Base-by-base conservation (phyloP, 78 protist species). In the Dictyostelium purpureum region DNA sequence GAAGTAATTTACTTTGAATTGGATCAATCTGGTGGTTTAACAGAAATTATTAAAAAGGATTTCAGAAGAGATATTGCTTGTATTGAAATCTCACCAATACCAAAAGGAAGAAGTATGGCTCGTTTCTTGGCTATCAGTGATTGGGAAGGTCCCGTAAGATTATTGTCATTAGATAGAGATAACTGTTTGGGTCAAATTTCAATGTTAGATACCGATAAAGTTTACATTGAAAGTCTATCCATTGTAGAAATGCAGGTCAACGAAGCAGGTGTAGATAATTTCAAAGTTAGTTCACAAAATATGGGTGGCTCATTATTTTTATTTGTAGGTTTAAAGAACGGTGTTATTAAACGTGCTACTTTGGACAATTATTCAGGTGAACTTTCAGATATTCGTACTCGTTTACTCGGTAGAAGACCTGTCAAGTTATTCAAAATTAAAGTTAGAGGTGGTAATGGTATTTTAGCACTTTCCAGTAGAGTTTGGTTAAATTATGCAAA, bases 1-100 rank as follows among this genome's bases (percentile, higher is more conserved):
- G 98, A 95, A 57, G 31, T 98, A 16, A 88, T 98, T 43, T 98
- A 98, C 83, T 99, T 99, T 71, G 99, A 99, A 95, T 93, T 98
- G 56, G 98, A 98, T 47, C 74, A 49, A 28, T 42, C 63, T 21
- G 95, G 95, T 16, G 95, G 89, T 54, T 93, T 98, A 28, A 78
- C 71, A 35, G 99, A 98, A 90, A 5, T 90, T 33, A 88, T 88
- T 56, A 96, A 90, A 66, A 76, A 90, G 38, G 93, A 88, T 3
- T 2, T 96, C 7, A 69, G 88, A 7, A 19, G 42, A 28, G 97
- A 98, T 69, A 71, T 98, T 7, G 2, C 88, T 5, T 73, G 96
- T 35, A 10, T 98, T 26, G 99, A 96, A 26, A 21, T 98, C 31
- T 99, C 96, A 7, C 93, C 97, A 5, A 52, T 98, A 5, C 95